These are phyloP conservation scores for Arthrobotrys megalospora DNA, from an alignment of 2,329 filamentous ascomycete species.

Conservation along the genomic window DNA sequence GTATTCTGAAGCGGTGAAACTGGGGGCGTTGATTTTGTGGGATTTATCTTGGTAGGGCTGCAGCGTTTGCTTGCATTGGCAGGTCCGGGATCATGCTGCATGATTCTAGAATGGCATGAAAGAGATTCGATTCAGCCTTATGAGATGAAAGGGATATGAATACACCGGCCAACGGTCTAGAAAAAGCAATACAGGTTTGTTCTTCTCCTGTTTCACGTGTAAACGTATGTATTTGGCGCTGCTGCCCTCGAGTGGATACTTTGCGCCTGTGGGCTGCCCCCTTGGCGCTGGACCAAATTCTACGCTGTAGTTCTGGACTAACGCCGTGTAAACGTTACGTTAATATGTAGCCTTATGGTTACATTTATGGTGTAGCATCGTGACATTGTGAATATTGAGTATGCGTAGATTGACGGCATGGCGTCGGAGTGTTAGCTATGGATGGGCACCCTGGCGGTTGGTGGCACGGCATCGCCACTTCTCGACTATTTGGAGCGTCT, in stretches of 20 bases:
- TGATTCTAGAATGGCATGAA: constrained; percentile 18
- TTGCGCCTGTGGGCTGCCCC: not conserved
- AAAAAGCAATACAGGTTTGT: not conserved
- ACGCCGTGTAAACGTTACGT: not conserved
- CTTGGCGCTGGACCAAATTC: not conserved
- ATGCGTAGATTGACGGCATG: not conserved
- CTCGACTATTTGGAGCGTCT: too few species aligned
- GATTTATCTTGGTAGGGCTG: constrained; percentile 46
- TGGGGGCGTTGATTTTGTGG: constrained; percentile 56
- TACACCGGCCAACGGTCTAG: not conserved
- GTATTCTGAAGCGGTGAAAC: constrained; percentile 1
- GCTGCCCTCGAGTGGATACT: too few species aligned
- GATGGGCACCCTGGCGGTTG: constrained; percentile 4
- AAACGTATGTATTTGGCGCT: too few species aligned
- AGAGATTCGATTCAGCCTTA: constrained; percentile 36
- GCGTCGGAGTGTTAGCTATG: not conserved
- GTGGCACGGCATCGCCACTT: constrained; percentile 20
- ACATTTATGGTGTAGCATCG: constrained; percentile 28
- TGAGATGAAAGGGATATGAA: constrained; percentile 25
- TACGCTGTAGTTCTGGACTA: too few species aligned
- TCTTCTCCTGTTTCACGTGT: not conserved
- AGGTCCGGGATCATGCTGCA: constrained; percentile 1
- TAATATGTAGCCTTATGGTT: constrained; percentile 15
- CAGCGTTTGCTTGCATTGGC: constrained; percentile 24
- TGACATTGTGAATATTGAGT: not conserved